Conservation (phyloP, 1,139 yeast species). For the Hansenula lynferdii region DNA sequence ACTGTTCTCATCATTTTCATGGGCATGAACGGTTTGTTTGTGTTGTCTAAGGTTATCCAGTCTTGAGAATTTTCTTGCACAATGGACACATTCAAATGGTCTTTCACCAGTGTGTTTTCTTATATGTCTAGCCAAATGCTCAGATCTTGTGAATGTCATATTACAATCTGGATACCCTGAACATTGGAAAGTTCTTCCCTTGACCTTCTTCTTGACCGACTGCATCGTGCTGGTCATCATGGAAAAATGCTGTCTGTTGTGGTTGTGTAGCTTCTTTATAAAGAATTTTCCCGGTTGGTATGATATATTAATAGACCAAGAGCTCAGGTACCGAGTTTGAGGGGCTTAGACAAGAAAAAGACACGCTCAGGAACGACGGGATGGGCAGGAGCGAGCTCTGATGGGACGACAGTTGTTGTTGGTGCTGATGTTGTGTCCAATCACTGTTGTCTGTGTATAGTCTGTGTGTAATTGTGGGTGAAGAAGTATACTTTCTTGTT, state of each 20-base stretch:
- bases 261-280: neutral
- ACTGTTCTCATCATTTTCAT: constrained; percentile 39
- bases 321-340: too few relatives aligned
- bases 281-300: too few relatives aligned
- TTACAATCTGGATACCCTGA: constrained; percentile 82
- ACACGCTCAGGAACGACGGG: too few relatives aligned
- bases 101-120: constrained; percentile 94
- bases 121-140: constrained; percentile 88
- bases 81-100: constrained; percentile 84
- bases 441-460: too few relatives aligned
- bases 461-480: too few relatives aligned
- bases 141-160: constrained; percentile 69
- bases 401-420: too few relatives aligned
- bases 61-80: constrained; percentile 76
- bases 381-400: too few relatives aligned
- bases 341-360: too few relatives aligned
- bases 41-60: constrained; percentile 90
- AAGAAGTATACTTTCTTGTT: too few relatives aligned
- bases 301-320: too few relatives aligned
- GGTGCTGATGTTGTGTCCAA: too few relatives aligned
- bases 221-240: neutral
- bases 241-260: neutral
- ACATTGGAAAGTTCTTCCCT: constrained; percentile 75
- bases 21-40: constrained; percentile 88
- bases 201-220: constrained; percentile 35